Evolutionary conservation across 306 rosid species (phyloP).

Genomic region (Cucurbita pepo): DNA sequence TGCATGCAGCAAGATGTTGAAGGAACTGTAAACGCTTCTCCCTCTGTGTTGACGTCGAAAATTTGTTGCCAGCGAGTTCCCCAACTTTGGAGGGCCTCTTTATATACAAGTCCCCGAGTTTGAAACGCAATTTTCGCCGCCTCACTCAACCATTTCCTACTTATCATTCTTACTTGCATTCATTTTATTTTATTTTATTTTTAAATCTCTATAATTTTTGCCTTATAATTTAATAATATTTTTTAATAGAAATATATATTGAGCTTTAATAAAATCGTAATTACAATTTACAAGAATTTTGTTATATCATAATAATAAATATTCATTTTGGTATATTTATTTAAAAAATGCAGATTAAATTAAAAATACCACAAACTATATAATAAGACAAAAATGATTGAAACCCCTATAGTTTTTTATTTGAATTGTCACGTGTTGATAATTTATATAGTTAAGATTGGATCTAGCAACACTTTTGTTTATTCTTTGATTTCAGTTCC

Average conservation of each 20-base stretch:
- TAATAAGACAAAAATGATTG: not conserved
- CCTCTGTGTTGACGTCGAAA: not conserved
- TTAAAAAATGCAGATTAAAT: not conserved
- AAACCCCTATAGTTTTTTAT: not conserved
- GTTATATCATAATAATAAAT: no score
- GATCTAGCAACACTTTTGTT: not conserved
- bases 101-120: not conserved
- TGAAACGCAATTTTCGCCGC: not conserved
- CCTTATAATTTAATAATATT: no score
- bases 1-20: constrained; percentile 15
- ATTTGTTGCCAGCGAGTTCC: not conserved
- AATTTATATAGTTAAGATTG: not conserved
- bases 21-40: not conserved
- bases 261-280: no score
- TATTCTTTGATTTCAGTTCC: no score
- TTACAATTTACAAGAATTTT: no score
- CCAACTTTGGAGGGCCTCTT: not conserved
- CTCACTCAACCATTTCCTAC: not conserved
- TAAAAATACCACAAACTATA: not conserved
- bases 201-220: no score
- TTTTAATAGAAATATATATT: no score
- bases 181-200: no score
- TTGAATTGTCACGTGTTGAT: not conserved
- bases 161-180: no score
- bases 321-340: no score